Conservation (phyloP, 495 filamentous ascomycete species). For the Neurospora terricola region DNA sequence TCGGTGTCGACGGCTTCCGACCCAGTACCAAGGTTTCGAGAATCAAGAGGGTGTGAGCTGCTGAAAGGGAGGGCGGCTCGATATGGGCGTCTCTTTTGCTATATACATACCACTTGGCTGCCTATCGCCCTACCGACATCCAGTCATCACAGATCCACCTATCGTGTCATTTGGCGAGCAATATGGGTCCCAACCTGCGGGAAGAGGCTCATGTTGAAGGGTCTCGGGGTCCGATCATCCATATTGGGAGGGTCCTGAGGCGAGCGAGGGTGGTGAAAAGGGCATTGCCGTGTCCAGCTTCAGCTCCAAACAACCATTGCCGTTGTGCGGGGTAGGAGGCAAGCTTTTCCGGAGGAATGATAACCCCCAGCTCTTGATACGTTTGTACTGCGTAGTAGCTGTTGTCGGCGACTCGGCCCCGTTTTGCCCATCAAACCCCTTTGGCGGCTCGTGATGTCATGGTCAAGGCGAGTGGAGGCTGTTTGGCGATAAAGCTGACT, state of each 20-base stretch:
- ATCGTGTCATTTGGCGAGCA: not conserved
- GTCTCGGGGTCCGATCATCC: not conserved
- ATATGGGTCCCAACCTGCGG: not conserved
- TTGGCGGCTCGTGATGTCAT: not conserved
- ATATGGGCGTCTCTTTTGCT: not conserved
- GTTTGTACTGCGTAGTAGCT: too few species aligned
- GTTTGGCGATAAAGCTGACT: not conserved
- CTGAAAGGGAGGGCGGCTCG: not conserved
- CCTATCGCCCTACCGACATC: not conserved
- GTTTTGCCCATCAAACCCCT: not conserved
- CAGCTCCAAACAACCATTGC: not conserved
- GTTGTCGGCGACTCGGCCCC: not conserved
- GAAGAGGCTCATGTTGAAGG: not conserved
- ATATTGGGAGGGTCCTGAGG: not conserved
- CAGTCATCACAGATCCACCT: not conserved
- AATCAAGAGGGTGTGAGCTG: not conserved
- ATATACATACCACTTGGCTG: not conserved
- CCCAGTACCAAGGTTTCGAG: not conserved
- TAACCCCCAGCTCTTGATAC: not conserved
- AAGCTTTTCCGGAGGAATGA: not conserved
- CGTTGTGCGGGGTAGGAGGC: not conserved
- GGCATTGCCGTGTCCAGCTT: not conserved
- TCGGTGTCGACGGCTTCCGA: not conserved
- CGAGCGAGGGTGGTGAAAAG: not conserved
- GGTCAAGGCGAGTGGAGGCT: not conserved